Conservation (phyloP, 768 basidiomycete species). For the Rhodotorula sphaerocarpa region DNA sequence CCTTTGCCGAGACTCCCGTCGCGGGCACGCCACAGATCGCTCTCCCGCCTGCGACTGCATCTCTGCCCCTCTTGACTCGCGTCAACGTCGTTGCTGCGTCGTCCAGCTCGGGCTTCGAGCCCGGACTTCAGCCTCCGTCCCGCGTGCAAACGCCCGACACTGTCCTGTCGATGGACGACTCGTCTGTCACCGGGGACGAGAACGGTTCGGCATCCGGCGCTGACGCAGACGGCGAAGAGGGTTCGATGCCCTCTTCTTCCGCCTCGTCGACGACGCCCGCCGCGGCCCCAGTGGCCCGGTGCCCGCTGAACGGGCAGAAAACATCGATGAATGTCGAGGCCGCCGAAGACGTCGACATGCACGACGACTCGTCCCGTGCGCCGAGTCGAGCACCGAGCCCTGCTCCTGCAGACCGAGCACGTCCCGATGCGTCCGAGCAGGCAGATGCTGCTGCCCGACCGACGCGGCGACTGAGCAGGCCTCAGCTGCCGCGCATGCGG, state of each 20-base stretch:
- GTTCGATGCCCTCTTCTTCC: background rate
- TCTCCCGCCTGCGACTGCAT: constrained; percentile 1
- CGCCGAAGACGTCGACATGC: constrained; percentile 41
- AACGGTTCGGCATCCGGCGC: constrained; percentile 61
- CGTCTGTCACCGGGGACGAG: constrained; percentile 31
- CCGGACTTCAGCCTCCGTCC: constrained; percentile 1
- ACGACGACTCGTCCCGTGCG: constrained; percentile 27
- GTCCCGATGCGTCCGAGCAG: too few species aligned
- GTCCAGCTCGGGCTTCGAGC: background rate
- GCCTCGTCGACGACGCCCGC: background rate
- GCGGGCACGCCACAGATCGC: background rate
- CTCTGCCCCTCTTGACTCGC: constrained; percentile 20
- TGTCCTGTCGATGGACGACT: constrained; percentile 16
- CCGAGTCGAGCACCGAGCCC: constrained; percentile 18
- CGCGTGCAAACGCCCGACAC: constrained; percentile 32
- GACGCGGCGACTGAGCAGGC: background rate
- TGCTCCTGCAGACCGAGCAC: too few species aligned
- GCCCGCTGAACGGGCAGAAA: too few species aligned
- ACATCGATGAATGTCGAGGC: constrained; percentile 33
- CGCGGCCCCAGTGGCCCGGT: constrained; percentile 6
- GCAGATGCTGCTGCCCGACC: background rate
- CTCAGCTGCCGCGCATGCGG: background rate
- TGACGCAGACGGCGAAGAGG: constrained; percentile 41
- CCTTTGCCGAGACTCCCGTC: background rate
- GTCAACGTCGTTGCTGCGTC: constrained; percentile 27